phyloP scores from a whole-genome alignment of 164 flowering plant species.

The Cinnamomum micranthum region DNA sequence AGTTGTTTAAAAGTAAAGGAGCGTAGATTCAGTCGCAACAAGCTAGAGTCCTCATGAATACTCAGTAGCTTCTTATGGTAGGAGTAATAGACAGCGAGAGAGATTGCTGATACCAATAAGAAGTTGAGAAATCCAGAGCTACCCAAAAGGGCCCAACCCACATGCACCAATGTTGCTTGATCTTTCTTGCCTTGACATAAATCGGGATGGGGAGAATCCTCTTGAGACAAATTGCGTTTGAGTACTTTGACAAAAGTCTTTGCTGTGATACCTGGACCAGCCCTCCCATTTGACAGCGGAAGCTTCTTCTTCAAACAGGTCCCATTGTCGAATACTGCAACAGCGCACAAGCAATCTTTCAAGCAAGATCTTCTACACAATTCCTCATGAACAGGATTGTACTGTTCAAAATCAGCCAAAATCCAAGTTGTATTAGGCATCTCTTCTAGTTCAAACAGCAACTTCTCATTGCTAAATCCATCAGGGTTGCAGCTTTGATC shows the following conservation, averaged over 20 bases:
- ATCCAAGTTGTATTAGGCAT: constrained; percentile 10
- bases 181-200: not conserved
- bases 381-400: not conserved
- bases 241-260: constrained; percentile 18
- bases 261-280: not conserved
- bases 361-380: constrained; percentile 11
- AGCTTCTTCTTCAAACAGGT: constrained; percentile 21
- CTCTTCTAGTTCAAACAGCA: not conserved
- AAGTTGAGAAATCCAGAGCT: constrained; percentile 10
- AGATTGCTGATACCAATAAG: not conserved
- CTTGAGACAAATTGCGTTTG: constrained; percentile 2
- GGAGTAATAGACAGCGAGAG: not conserved
- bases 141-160: constrained; percentile 3
- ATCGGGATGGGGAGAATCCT: not conserved
- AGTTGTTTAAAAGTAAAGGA: constrained; percentile 21
- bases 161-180: not conserved
- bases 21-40: not conserved
- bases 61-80: not conserved
- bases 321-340: constrained; percentile 4
- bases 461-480: not conserved
- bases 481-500: not conserved
- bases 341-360: constrained; percentile 21
- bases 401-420: not conserved
- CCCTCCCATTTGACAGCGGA: constrained; percentile 15
- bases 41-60: not conserved